A percentile compares a stretch with the other conserved stretches of the same genome.
Evolutionary conservation across 2,329 filamentous ascomycete species (phyloP).

Genomic region (Chrysoporthe deuterocubensis): DNA sequence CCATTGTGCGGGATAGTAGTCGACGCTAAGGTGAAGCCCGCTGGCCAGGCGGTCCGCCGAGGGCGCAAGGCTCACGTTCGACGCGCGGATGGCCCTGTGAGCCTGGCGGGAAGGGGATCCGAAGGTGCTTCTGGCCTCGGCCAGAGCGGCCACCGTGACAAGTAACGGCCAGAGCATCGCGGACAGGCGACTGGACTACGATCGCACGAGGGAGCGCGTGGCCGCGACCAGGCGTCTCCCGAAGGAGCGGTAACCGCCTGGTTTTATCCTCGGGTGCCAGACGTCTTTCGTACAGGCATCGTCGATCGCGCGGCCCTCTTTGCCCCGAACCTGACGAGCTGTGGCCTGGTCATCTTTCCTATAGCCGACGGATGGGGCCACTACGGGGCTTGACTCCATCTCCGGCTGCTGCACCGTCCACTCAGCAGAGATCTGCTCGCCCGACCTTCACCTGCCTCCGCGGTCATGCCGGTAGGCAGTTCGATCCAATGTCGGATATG

Average conservation of each 20-base stretch:
- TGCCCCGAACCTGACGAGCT: constrained; percentile 1
- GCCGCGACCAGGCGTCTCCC: background rate
- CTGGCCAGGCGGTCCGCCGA: constrained; percentile 30
- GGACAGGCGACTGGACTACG: constrained; percentile 13
- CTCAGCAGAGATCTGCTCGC: background rate
- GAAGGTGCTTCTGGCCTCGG: constrained; percentile 3
- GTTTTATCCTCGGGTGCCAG: background rate
- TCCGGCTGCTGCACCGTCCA: background rate
- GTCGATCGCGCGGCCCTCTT: background rate
- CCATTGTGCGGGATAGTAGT: constrained; percentile 34
- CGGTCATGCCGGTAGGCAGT: background rate
- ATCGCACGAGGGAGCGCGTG: background rate
- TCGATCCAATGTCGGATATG: background rate
- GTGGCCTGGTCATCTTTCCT: background rate
- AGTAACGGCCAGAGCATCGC: constrained; percentile 4
- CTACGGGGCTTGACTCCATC: background rate
- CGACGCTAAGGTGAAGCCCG: constrained; percentile 31
- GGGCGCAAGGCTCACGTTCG: constrained; percentile 12
- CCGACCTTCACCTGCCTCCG: background rate
- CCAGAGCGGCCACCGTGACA: constrained; percentile 11
- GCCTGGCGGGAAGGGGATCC: background rate
- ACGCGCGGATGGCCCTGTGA: background rate
- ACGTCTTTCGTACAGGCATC: background rate
- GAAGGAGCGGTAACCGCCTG: background rate
- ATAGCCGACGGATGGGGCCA: background rate